Base-by-base conservation (phyloP, 2,329 filamentous ascomycete species). In the Colletotrichum sansevieriae region DNA sequence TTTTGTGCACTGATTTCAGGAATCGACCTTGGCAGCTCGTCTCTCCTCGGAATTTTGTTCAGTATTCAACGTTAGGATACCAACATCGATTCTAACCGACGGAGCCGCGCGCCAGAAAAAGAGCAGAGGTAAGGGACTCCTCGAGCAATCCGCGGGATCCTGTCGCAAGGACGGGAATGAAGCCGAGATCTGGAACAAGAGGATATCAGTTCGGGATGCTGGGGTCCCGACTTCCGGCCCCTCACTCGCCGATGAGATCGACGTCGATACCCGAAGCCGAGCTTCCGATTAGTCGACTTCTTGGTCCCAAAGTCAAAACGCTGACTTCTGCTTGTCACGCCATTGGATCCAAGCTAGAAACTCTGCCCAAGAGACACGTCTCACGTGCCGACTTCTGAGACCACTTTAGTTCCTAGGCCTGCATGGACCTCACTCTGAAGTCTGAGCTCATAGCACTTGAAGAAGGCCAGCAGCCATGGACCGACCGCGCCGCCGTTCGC, bases 271-370 rank as follows among this genome's bases (percentile, higher is more conserved):
- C 59, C 59, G 59, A 62, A 54, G 22, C 9, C 6, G 13, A 13
- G 8, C 8, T 33, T 54, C 59, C 59, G 59, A 62, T 62, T 62
- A 47, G 59, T 11, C 47, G 11, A 44, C 10, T 8, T 44, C 15
- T n/a, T 22, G 7, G 12, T n/a, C 18, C n/a, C 44, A 18, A 51
- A 8, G 59, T 62, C 59, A 33, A 54, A 62, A 47, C 59, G 59
- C 47, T 47, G 47, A 44, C 47, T 15, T 62, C 11, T 47, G 18
- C 4, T 39, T 18, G 59, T 54, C 22, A 15, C 25, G 35, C 59
- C 22, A 61, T 29, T 52, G 59, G 43, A 10, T 33, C 47, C 22
- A 62, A 44, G 11, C 33, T 18, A 29, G 44, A 60, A 60, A 60
- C 37, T 62, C 59, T 62, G 35, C 46, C 29, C 49, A 33, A 60